Conservation (phyloP, 805 yeast genomes). For the Cyberlindnera lachancei region DNA sequence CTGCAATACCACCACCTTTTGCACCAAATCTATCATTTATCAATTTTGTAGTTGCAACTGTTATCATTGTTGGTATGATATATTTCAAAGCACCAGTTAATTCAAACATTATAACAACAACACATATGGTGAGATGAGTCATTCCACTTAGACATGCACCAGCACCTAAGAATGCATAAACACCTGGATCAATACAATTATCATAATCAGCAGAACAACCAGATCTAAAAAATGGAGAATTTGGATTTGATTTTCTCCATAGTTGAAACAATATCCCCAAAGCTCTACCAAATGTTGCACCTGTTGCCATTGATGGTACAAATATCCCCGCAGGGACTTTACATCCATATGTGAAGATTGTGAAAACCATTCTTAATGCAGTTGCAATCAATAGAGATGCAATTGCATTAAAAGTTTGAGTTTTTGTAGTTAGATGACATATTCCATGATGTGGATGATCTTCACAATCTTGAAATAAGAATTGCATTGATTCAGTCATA, state of each 20-base stretch:
- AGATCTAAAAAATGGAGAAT: constrained; percentile 25
- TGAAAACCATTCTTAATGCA: constrained; percentile 56
- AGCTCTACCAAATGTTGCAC: constrained; percentile 90
- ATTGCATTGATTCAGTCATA: constrained; percentile 94
- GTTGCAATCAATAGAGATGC: constrained; percentile 64
- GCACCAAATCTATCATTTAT: constrained; percentile 72
- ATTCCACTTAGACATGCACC: constrained; percentile 94
- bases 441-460: constrained; percentile 30
- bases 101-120: constrained; percentile 93
- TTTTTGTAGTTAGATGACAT: constrained; percentile 29
- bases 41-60: constrained; percentile 78
- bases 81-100: constrained; percentile 90
- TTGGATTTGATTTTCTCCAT: constrained; percentile 32
- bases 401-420: constrained; percentile 30
- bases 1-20: constrained; percentile 94
- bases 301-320: constrained; percentile 95
- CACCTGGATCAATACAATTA: constrained; percentile 79
- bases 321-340: constrained; percentile 97
- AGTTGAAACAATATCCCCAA: constrained; percentile 67
- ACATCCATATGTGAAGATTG: constrained; percentile 83
- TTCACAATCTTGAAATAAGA: constrained; percentile 76
- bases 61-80: constrained; percentile 93
- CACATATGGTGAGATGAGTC: constrained; percentile 86
- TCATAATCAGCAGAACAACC: constrained; percentile 34
- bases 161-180: constrained; percentile 94